phyloP scores from a whole-genome alignment of 345 rosid genomes.

The Angophora floribunda region DNA sequence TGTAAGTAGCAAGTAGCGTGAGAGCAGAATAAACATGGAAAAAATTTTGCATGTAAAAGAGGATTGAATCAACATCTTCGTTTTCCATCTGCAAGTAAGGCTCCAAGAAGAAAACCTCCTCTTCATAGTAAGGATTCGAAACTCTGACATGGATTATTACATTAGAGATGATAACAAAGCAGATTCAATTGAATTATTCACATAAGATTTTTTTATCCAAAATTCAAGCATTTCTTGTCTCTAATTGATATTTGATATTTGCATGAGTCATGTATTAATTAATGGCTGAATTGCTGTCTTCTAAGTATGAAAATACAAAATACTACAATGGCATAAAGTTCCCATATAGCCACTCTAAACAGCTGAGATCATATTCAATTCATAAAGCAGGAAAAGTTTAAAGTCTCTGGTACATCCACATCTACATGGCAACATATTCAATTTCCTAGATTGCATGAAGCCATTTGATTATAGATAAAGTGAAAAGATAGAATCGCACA shows the following conservation, averaged over 20 bases:
- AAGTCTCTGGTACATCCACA: neutral
- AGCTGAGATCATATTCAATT: too few species aligned
- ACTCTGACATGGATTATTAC: conserved; percentile 33
- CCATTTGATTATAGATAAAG: neutral
- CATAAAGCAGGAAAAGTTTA: too few species aligned
- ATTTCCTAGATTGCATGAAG: neutral
- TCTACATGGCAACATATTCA: neutral
- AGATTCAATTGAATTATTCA: neutral
- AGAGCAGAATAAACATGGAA: conserved; percentile 51
- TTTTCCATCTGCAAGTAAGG: conserved; percentile 62
- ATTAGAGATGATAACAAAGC: neutral
- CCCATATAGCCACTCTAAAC: too few species aligned
- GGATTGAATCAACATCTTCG: conserved; percentile 94
- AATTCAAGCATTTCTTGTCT: neutral
- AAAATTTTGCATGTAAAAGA: conserved; percentile 82
- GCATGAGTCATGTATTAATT: too few species aligned
- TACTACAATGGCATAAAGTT: neutral
- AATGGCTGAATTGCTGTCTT: too few species aligned
- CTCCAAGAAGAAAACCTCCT: conserved; percentile 85
- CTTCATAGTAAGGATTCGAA: conserved; percentile 85
- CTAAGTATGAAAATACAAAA: too few species aligned
- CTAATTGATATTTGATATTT: neutral
- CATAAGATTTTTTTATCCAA: neutral
- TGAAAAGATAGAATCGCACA: neutral
- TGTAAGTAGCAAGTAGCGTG: too few species aligned